Conservation (phyloP, 1,284 basidiomycete genomes). For the Schizophyllum amplum region DNA sequence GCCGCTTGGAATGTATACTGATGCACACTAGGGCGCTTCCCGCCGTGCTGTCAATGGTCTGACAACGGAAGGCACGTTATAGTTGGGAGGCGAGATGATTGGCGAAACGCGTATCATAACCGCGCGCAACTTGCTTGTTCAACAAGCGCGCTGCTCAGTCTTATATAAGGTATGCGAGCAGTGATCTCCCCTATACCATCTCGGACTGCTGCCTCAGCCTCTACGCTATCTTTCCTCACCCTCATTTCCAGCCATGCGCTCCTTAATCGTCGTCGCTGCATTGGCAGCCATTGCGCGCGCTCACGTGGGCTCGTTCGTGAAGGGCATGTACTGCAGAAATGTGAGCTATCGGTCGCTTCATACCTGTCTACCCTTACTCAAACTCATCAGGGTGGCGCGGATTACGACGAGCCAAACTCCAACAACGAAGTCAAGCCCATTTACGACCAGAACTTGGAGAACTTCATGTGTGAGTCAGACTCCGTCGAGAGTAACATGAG, state of each 20-base stretch:
- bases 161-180: background rate
- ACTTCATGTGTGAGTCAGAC: background rate
- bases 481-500: too few relatives aligned
- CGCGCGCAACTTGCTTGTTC: background rate
- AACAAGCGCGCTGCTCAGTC: background rate
- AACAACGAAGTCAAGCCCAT: slow-evolving; percentile 30
- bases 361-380: background rate
- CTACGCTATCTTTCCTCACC: background rate
- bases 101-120: background rate
- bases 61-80: background rate
- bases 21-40: background rate
- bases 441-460: background rate
- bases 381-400: slow-evolving; percentile 9
- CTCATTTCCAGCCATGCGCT: background rate
- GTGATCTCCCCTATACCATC: background rate
- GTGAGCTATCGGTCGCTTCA: background rate
- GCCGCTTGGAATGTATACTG: background rate
- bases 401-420: slow-evolving; percentile 18
- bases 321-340: slow-evolving; percentile 28
- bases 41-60: background rate
- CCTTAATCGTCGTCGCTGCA: slow-evolving; percentile 5
- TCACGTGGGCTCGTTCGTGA: slow-evolving; percentile 32
- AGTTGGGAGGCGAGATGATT: background rate
- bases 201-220: background rate
- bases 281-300: slow-evolving; percentile 12